Conservation (phyloP, 805 yeast species). For the Saccharomyces paradoxus region DNA sequence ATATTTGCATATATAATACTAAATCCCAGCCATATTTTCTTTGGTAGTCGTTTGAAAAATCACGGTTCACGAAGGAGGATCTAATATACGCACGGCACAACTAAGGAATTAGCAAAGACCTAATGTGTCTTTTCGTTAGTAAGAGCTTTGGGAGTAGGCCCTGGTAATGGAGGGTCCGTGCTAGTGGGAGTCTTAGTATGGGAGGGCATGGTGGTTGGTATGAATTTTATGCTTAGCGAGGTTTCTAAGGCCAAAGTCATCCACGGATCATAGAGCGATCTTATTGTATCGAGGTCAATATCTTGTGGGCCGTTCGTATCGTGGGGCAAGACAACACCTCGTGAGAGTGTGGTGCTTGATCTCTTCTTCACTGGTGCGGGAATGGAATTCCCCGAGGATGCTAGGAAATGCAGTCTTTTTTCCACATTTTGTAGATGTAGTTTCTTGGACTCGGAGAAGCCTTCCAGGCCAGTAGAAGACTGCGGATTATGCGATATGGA, state of each 20-base stretch:
- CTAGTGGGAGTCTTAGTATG: conserved; percentile 2
- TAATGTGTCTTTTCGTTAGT: neutral
- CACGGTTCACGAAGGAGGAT: neutral
- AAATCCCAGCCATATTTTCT: neutral
- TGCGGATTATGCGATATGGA: neutral
- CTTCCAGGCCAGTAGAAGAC: neutral
- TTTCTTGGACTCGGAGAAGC: neutral
- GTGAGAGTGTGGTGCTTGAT: conserved; percentile 4
- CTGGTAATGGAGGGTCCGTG: neutral
- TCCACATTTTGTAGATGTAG: neutral
- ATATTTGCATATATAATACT: neutral
- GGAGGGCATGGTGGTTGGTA: conserved; percentile 23
- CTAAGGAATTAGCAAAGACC: neutral
- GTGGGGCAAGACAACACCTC: conserved; percentile 17
- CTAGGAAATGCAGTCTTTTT: neutral
- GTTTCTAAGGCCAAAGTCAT: conserved; percentile 29
- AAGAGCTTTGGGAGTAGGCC: neutral
- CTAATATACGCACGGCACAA: neutral
- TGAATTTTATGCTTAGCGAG: conserved; percentile 29
- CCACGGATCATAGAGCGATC: conserved; percentile 32
- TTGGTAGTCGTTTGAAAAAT: neutral
- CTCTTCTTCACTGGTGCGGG: conserved; percentile 5
- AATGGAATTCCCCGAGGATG: conserved; percentile 3
- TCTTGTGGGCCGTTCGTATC: conserved; percentile 14
- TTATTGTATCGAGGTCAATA: conserved; percentile 23